phyloP scores from a whole-genome alignment of 1,284 basidiomycete genomes.

The Marasmius sp. region DNA sequence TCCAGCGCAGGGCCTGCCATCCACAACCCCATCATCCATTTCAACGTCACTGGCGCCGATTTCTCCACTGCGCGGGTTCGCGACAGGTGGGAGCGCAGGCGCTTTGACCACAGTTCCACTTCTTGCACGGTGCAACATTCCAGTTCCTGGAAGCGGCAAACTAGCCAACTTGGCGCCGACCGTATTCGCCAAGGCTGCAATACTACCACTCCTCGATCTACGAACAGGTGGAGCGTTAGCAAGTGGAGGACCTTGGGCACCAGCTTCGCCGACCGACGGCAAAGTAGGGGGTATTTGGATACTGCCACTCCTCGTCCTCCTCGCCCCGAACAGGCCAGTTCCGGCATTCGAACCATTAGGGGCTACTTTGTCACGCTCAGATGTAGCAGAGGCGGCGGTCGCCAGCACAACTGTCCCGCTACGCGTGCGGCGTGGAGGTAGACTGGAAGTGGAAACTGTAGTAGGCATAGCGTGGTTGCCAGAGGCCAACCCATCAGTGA shows the following conservation, averaged over 20 bases:
- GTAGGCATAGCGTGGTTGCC: not conserved
- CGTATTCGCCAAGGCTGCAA: conserved; percentile 4
- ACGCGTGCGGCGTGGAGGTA: conserved; percentile 3
- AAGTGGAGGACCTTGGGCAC: not conserved
- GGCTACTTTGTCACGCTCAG: not conserved
- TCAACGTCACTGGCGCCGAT: no score
- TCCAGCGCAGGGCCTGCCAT: no score
- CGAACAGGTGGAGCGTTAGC: conserved; percentile 15
- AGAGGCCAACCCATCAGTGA: not conserved
- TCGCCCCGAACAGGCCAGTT: not conserved
- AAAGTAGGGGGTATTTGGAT: not conserved
- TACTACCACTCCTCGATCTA: conserved; percentile 9
- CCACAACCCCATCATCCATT: no score
- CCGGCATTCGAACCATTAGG: not conserved
- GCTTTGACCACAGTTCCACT: conserved; percentile 8
- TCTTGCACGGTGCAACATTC: conserved; percentile 4
- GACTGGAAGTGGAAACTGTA: not conserved
- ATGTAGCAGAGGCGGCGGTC: not conserved
- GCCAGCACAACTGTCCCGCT: conserved; percentile 6
- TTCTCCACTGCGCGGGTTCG: no score
- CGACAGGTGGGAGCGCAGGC: not conserved
- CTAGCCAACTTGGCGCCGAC: not conserved
- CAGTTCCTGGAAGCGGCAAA: not conserved
- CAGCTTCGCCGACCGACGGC: not conserved
- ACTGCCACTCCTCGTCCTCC: not conserved